A percentile compares a stretch with the other conserved stretches of the same genome.
phyloP scores from a whole-genome alignment of 768 basidiomycete genomes.

The Agrocybe chaxingu region DNA sequence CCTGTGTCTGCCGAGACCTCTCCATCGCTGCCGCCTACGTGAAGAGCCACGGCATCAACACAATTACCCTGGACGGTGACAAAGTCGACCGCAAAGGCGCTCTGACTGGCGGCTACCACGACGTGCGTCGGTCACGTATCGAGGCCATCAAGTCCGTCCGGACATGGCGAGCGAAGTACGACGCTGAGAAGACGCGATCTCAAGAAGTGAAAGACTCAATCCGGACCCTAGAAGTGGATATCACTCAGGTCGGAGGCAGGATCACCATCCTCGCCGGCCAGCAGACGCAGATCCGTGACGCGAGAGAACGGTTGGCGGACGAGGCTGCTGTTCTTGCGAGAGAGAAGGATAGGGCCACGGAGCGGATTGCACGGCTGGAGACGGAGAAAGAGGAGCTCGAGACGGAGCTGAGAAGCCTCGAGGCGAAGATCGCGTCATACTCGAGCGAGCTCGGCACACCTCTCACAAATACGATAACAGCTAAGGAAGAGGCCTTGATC shows the following conservation, averaged over 20 bases:
- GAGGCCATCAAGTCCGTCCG: slow-evolving; percentile 80
- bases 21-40: slow-evolving; percentile 92
- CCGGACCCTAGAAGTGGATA: slow-evolving; percentile 76
- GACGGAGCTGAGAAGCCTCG: slow-evolving; percentile 61
- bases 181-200: slow-evolving; percentile 59
- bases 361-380: slow-evolving; percentile 62
- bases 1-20: slow-evolving; percentile 92
- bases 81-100: slow-evolving; percentile 96
- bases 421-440: slow-evolving; percentile 62
- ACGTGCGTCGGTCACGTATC: slow-evolving; percentile 84
- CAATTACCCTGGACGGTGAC: slow-evolving; percentile 97
- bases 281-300: slow-evolving; percentile 65
- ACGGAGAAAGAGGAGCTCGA: slow-evolving; percentile 67
- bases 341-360: slow-evolving; percentile 69
- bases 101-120: slow-evolving; percentile 94
- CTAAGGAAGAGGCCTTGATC: slow-evolving; percentile 67
- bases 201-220: slow-evolving; percentile 76
- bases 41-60: slow-evolving; percentile 91
- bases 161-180: slow-evolving; percentile 70
- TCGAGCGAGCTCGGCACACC: slow-evolving; percentile 69
- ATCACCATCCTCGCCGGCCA: slow-evolving; percentile 70
- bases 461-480: slow-evolving; percentile 69
- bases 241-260: slow-evolving; percentile 70
- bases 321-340: slow-evolving; percentile 56
- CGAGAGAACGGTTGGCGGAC: slow-evolving; percentile 61